These are phyloP conservation scores for Candida ulmi DNA, from an alignment of 805 yeast genomes.

Conservation along the genomic window DNA sequence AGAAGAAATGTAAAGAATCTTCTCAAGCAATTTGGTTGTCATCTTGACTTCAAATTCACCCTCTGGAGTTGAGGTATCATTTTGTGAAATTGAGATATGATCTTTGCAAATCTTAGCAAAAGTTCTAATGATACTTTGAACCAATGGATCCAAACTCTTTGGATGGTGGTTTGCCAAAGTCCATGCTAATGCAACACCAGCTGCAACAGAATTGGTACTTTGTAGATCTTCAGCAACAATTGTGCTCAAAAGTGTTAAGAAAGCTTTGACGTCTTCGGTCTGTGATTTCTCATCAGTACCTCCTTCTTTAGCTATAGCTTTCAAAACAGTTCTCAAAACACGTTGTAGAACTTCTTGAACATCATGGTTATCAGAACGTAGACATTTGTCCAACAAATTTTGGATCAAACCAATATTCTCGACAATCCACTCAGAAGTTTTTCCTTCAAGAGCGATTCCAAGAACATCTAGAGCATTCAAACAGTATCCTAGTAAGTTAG, in stretches of 20 bases:
- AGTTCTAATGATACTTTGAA: conserved; percentile 78
- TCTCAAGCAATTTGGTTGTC: conserved; percentile 71
- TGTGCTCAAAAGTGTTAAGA: conserved; percentile 53
- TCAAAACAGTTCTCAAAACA: conserved; percentile 62
- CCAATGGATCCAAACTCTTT: conserved; percentile 62
- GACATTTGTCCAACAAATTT: conserved; percentile 69
- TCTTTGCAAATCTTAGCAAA: conserved; percentile 87
- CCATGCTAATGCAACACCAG: conserved; percentile 81
- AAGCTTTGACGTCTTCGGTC: conserved; percentile 57
- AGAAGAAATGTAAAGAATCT: conserved; percentile 70
- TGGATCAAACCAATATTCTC: conserved; percentile 66
- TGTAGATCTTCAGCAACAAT: conserved; percentile 76
- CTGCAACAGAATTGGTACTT: conserved; percentile 72
- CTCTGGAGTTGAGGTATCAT: conserved; percentile 29
- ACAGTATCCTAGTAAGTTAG: conserved; percentile 69
- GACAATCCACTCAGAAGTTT: conserved; percentile 71
- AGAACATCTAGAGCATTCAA: conserved; percentile 89
- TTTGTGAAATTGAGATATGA: conserved; percentile 55
- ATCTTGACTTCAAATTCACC: conserved; percentile 72
- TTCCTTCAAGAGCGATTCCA: conserved; percentile 76
- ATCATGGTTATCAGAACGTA: conserved; percentile 79
- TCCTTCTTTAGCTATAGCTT: conserved; percentile 50
- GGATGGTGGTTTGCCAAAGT: conserved; percentile 75
- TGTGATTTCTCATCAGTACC: conserved; percentile 44
- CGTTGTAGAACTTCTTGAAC: conserved; percentile 80